phyloP scores from a whole-genome alignment of 768 basidiomycete species.

The Kwoniella shandongensis region DNA sequence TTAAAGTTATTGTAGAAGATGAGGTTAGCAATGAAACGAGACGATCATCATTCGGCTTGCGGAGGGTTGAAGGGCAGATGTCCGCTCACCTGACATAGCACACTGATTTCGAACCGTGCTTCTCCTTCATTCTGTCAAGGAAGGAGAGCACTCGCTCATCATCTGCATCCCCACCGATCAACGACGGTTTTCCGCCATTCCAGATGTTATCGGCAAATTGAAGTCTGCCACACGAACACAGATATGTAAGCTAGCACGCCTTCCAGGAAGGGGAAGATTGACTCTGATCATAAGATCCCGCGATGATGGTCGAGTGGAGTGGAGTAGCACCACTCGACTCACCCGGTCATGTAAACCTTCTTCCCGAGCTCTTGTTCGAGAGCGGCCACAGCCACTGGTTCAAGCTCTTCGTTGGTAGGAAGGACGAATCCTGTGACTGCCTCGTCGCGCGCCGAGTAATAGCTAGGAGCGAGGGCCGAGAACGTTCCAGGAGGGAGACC shows the following conservation, averaged over 20 bases:
- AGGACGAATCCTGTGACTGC: constrained; percentile 15
- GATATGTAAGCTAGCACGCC: constrained; percentile 1
- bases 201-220: constrained; percentile 31
- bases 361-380: constrained; percentile 19
- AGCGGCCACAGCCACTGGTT: constrained; percentile 11
- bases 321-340: constrained; percentile 4
- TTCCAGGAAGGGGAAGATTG: neutral
- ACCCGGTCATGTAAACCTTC: constrained; percentile 29
- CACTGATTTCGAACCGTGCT: constrained; percentile 26
- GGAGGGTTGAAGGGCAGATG: too few relatives aligned
- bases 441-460: constrained; percentile 5
- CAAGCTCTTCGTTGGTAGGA: constrained; percentile 19
- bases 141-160: constrained; percentile 23
- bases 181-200: constrained; percentile 10
- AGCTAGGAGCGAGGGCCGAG: neutral
- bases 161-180: constrained; percentile 7
- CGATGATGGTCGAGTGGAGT: too few relatives aligned
- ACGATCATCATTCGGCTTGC: too few relatives aligned
- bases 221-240: constrained; percentile 4
- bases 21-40: too few relatives aligned
- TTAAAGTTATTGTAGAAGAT: too few relatives aligned
- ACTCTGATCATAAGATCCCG: neutral
- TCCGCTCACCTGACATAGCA: constrained; percentile 33
- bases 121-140: constrained; percentile 28
- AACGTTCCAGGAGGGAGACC: constrained; percentile 6